Evolutionary conservation across 306 rosid genomes (phyloP).

Genomic region (Rosa persica): DNA sequence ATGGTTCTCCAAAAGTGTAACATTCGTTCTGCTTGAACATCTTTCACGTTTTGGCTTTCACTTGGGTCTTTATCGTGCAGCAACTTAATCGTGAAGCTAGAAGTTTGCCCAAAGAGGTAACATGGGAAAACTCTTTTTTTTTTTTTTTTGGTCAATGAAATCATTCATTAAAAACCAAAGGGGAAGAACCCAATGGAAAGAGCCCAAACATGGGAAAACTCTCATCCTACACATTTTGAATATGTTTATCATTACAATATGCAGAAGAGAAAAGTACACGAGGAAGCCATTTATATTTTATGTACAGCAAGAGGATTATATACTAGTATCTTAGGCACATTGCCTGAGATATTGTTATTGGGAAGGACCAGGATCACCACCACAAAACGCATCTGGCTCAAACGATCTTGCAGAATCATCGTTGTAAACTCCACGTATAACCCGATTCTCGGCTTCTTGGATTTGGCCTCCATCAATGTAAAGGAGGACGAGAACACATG

Average conservation of each 20-base stretch:
- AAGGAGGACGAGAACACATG: conserved; percentile 47
- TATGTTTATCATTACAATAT: not conserved
- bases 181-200: no score
- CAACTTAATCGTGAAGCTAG: not conserved
- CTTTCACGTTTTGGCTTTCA: not conserved
- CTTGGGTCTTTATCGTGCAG: not conserved
- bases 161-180: no score
- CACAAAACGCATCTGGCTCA: conserved; percentile 97
- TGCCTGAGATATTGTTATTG: conserved; percentile 10
- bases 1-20: not conserved
- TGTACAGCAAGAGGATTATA: not conserved
- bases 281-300: not conserved
- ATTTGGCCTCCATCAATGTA: conserved; percentile 60
- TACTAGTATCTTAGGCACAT: not conserved
- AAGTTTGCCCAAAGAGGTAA: not conserved
- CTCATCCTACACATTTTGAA: not conserved
- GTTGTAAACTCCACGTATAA: conserved; percentile 77
- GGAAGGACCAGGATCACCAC: conserved; percentile 63
- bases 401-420: conserved; percentile 89
- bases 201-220: not conserved
- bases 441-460: conserved; percentile 46
- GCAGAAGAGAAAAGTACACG: not conserved
- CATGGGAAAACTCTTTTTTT: not conserved
- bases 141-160: no score
- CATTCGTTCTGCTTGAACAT: not conserved